Evolutionary conservation across 176 grass and related monocot species (phyloP).

Genomic region (Metroxylon sagu): DNA sequence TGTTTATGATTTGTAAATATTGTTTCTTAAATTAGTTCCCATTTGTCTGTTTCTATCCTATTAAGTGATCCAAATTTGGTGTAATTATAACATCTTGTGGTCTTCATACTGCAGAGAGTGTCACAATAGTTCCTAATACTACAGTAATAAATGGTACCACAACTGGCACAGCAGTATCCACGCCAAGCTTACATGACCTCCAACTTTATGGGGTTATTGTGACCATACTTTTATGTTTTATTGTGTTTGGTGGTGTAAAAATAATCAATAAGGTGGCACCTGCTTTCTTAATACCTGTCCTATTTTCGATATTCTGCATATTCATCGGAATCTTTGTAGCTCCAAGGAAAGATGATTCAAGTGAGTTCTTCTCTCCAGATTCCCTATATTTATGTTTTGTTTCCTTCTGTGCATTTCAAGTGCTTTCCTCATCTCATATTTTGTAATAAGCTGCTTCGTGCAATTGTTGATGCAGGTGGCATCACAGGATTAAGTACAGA

Average conservation of each 20-base stretch:
- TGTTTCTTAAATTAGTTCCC: no score
- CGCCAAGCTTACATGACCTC: slow-evolving; percentile 88
- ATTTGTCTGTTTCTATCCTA: no score
- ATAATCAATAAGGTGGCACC: slow-evolving; percentile 96
- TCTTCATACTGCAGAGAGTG: slow-evolving; percentile 49
- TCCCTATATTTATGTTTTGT: slow-evolving; percentile 11
- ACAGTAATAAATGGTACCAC: slow-evolving; percentile 67
- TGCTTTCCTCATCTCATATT: no score
- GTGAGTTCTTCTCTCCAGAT: slow-evolving; percentile 35
- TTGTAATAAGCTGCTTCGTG: no score
- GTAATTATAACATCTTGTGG: no score
- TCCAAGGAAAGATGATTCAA: slow-evolving; percentile 66
- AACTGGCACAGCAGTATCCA: slow-evolving; percentile 62
- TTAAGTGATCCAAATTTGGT: no score
- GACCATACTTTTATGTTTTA: slow-evolving; percentile 86
- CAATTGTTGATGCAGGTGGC: slow-evolving; percentile 28
- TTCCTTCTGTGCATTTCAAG: not conserved
- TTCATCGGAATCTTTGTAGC: slow-evolving; percentile 90
- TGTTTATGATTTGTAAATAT: slow-evolving; percentile 8
- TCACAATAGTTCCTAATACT: slow-evolving; percentile 59
- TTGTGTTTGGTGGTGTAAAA: slow-evolving; percentile 99
- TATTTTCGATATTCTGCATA: slow-evolving; percentile 90
- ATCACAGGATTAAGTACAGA: slow-evolving; percentile 81
- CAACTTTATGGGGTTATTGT: slow-evolving; percentile 94
- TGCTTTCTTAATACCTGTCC: slow-evolving; percentile 85